Base-by-base conservation (phyloP, 208 protist genomes). In the Porcisia hertigi region DNA sequence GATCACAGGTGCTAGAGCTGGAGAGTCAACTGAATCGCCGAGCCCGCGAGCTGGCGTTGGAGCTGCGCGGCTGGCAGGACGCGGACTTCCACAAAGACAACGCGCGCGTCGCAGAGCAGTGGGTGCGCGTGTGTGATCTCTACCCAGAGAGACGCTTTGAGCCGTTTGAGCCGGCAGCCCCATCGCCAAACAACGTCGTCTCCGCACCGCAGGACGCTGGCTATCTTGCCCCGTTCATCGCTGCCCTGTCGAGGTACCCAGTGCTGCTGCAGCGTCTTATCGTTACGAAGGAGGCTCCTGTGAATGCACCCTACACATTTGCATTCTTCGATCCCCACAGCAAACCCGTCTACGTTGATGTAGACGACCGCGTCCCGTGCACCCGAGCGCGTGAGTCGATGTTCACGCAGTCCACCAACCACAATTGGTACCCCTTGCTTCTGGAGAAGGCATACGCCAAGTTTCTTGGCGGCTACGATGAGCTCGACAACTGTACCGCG, bases 401-500 rank as follows among this genome's bases (percentile, higher is more conserved):
- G 81, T 96, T 94, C 71, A 76, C 83, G 52, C 88, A 84, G 52
- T 79, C 87, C 14, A 85, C 90, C 18, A 76, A 77, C 23, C 87
- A 77, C 30, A 63, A 81, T 71, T 94, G 88, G 88, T 98, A 88
- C 53, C 92, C 94, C 43, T 74, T 96, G 54, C 79, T 98, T 57
- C 81, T 98, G 64, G 92, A 98, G 83, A 98, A 98, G 83, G 94
- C 94, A 20, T 98, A 98, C 71, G 94, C 94, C 12, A 98, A 98
- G 85, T 96, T 98, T 81, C 87, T 96, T 18, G 91, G 92, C 69
- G 90, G 91, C 43, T 98, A 96, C 84, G 84, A 87, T 47, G 76
- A 85, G 57, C 76, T 98, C 34, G 84, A 91, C 72, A 91, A 93
- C 75, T 96, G 92, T 77, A 95, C 89, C n/a, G 81, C 91, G 53